Conservation (phyloP, 2,329 filamentous ascomycete genomes). For the Sporothrix mexicana region DNA sequence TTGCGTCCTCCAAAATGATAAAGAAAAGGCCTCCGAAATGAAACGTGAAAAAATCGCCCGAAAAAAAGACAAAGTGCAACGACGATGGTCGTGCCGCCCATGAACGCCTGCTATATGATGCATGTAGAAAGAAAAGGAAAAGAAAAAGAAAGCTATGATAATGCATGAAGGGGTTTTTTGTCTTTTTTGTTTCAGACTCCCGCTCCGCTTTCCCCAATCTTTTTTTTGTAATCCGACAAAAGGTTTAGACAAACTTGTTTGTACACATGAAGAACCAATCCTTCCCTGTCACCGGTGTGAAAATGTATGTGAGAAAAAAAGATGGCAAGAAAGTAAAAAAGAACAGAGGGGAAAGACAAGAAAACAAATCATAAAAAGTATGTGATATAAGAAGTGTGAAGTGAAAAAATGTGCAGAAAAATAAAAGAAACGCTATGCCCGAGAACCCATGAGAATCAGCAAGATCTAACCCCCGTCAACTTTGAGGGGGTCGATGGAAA, state of each 20-base stretch:
- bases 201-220: conserved; percentile 34
- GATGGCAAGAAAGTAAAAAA: background rate
- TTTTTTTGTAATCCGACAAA: conserved; percentile 42
- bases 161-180: conserved; percentile 39
- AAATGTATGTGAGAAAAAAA: conserved; percentile 13
- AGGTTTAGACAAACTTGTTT: conserved; percentile 34
- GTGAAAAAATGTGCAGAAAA: conserved; percentile 34
- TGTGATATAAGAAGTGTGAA: conserved; percentile 28
- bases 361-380: conserved; percentile 33
- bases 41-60: conserved; percentile 17
- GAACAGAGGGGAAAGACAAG: conserved; percentile 20
- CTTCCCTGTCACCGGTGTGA: background rate
- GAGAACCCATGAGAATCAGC: conserved; percentile 39
- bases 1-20: conserved; percentile 6
- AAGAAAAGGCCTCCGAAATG: conserved; percentile 35
- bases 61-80: conserved; percentile 4
- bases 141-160: conserved; percentile 37
- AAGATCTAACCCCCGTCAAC: conserved; percentile 33
- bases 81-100: conserved; percentile 17
- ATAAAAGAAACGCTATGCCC: conserved; percentile 33
- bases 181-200: conserved; percentile 35
- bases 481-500: conserved; percentile 30
- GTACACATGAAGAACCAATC: conserved; percentile 32
- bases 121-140: conserved; percentile 37
- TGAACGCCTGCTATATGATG: conserved; percentile 29